These are phyloP conservation scores for Taphrina populina DNA, from an alignment of 1,139 yeast species.

Conservation along the genomic window DNA sequence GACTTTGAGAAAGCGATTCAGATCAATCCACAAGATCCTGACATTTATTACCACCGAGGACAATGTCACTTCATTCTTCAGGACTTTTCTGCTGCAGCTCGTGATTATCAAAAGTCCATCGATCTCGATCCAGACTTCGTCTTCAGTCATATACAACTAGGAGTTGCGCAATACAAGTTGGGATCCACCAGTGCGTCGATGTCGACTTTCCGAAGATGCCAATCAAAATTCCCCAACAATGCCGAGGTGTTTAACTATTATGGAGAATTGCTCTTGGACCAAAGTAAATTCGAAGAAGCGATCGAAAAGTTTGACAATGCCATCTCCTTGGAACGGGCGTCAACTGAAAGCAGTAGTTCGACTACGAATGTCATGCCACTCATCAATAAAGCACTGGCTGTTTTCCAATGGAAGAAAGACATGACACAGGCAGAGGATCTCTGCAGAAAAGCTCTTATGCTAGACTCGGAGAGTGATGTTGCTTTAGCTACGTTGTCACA, in stretches of 20 bases:
- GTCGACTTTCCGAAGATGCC: slow-evolving; percentile 69
- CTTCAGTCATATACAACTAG: slow-evolving; percentile 85
- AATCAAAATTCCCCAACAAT: slow-evolving; percentile 73
- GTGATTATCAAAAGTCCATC: slow-evolving; percentile 73
- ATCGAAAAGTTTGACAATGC: slow-evolving; percentile 83
- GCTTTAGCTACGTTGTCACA: slow-evolving; percentile 91
- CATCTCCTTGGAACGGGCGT: slow-evolving; percentile 68
- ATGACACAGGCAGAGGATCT: slow-evolving; percentile 62
- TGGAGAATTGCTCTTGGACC: slow-evolving; percentile 89
- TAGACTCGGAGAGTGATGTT: slow-evolving; percentile 81
- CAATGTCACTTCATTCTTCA: slow-evolving; percentile 83
- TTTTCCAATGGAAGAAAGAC: slow-evolving; percentile 44
- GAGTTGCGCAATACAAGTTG: slow-evolving; percentile 85
- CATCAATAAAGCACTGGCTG: slow-evolving; percentile 77
- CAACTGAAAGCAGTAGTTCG: slow-evolving; percentile 43
- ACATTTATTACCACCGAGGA: slow-evolving; percentile 90
- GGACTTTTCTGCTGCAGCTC: slow-evolving; percentile 70
- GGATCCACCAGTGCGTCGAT: slow-evolving; percentile 63
- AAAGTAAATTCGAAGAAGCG: slow-evolving; percentile 70
- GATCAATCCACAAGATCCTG: slow-evolving; percentile 70
- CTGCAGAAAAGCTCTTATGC: slow-evolving; percentile 70
- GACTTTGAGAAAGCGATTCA: slow-evolving; percentile 74
- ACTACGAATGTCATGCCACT: slow-evolving; percentile 87
- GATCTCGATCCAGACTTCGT: slow-evolving; percentile 72
- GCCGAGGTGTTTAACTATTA: slow-evolving; percentile 94